Conservation (phyloP, 2,329 filamentous ascomycete species). For the Fusarium scirpi region DNA sequence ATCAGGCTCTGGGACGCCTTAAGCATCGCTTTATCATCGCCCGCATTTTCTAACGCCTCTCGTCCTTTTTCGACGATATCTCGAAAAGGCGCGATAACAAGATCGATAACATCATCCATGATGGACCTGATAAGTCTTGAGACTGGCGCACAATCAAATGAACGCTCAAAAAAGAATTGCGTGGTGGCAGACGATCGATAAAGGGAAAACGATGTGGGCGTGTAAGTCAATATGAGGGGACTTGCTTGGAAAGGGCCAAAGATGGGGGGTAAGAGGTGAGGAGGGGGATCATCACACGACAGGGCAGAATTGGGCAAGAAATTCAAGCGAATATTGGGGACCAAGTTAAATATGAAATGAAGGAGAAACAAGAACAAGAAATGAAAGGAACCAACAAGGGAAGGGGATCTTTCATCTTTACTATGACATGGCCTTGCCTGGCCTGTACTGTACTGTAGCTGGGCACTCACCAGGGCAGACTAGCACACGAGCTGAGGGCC, state of each 20-base stretch:
- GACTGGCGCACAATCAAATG: not conserved
- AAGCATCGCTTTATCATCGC: constrained; percentile 59
- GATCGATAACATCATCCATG: constrained; percentile 57
- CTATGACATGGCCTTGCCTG: constrained; percentile 7
- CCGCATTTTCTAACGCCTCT: constrained; percentile 61
- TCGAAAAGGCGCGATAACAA: constrained; percentile 64
- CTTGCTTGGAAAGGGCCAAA: constrained; percentile 3
- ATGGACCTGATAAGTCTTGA: constrained; percentile 4
- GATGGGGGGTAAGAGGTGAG: constrained; percentile 21
- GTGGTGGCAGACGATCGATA: constrained; percentile 10
- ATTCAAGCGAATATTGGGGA: constrained; percentile 7
- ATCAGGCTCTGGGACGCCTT: constrained; percentile 61
- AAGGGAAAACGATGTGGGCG: constrained; percentile 29
- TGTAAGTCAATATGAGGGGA: constrained; percentile 48
- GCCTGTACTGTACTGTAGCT: constrained; percentile 5
- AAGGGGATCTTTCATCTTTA: constrained; percentile 24
- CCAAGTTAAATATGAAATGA: constrained; percentile 8
- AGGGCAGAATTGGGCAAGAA: constrained; percentile 26
- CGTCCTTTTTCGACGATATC: constrained; percentile 66
- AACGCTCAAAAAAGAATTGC: not conserved
- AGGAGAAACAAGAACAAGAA: constrained; percentile 14
- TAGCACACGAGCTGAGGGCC: constrained; percentile 24
- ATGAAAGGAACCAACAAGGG: constrained; percentile 24
- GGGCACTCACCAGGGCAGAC: constrained; percentile 37
- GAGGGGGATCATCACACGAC: constrained; percentile 40